Evolutionary conservation across 2,329 filamentous ascomycete species (phyloP).

Genomic region (Sporothrix brunneoviolacea): DNA sequence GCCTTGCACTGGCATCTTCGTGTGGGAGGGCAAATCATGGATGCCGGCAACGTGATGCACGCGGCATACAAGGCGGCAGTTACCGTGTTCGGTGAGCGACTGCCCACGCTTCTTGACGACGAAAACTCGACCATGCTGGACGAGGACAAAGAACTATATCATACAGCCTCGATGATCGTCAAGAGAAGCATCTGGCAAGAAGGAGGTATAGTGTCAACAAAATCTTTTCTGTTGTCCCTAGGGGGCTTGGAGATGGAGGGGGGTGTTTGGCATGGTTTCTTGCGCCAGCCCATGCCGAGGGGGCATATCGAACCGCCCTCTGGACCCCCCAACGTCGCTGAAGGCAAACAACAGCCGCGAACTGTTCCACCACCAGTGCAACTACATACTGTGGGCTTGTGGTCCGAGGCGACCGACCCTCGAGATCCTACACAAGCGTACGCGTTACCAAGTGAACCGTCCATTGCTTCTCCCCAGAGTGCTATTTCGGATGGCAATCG

Average conservation of each 20-base stretch:
- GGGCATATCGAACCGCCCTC: background rate
- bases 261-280: slow-evolving; percentile 34
- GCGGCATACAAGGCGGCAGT: slow-evolving; percentile 47
- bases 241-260: slow-evolving; percentile 37
- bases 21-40: background rate
- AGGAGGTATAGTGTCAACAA: slow-evolving; percentile 39
- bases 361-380: background rate
- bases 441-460: slow-evolving; percentile 21
- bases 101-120: slow-evolving; percentile 40
- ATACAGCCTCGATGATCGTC: slow-evolving; percentile 38
- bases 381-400: background rate
- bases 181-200: slow-evolving; percentile 41
- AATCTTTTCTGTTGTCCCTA: slow-evolving; percentile 44
- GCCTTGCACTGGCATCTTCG: slow-evolving; percentile 26
- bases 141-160: slow-evolving; percentile 39
- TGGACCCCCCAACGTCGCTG: background rate
- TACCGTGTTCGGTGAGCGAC: slow-evolving; percentile 38
- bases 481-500: slow-evolving; percentile 20
- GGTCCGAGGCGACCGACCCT: background rate
- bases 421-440: slow-evolving; percentile 18
- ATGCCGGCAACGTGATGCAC: slow-evolving; percentile 29
- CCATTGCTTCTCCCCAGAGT: slow-evolving; percentile 27
- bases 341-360: background rate
- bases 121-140: slow-evolving; percentile 34
- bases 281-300: slow-evolving; percentile 26